These are phyloP conservation scores for Saccharum hybrid DNA, from an alignment of 202 grass and related monocot genomes.

Conservation along the genomic window DNA sequence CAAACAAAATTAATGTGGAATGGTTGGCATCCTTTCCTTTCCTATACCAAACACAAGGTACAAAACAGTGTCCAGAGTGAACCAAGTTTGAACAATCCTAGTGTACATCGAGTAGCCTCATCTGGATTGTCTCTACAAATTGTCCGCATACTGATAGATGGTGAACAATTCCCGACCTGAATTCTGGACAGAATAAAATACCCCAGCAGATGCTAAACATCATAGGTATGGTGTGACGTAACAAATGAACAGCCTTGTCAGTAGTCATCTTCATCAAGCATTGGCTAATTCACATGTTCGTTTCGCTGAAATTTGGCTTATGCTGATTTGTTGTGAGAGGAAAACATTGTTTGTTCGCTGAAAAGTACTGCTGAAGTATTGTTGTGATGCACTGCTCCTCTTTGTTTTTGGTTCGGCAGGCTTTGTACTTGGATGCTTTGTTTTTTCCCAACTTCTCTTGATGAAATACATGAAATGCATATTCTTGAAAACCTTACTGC, in stretches of 20 bases:
- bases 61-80: not conserved
- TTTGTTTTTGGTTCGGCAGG: not conserved
- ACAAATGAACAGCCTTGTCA: no score
- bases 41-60: conserved; percentile 1
- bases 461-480: not conserved
- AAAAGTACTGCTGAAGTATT: no score
- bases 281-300: not conserved
- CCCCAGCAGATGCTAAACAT: not conserved
- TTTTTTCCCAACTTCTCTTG: not conserved
- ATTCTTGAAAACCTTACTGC: not conserved
- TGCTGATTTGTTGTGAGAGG: no score
- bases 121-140: not conserved
- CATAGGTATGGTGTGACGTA: not conserved
- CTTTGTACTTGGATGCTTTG: not conserved
- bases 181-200: not conserved
- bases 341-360: no score
- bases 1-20: not conserved
- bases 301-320: no score
- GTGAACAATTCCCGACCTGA: not conserved
- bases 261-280: not conserved
- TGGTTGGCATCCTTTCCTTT: not conserved
- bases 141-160: not conserved
- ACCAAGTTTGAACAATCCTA: not conserved
- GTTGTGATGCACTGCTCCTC: conserved; percentile 1
- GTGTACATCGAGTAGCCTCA: not conserved